Conservation (phyloP, 1,139 yeast genomes). For the Candida tetrigidarum region DNA sequence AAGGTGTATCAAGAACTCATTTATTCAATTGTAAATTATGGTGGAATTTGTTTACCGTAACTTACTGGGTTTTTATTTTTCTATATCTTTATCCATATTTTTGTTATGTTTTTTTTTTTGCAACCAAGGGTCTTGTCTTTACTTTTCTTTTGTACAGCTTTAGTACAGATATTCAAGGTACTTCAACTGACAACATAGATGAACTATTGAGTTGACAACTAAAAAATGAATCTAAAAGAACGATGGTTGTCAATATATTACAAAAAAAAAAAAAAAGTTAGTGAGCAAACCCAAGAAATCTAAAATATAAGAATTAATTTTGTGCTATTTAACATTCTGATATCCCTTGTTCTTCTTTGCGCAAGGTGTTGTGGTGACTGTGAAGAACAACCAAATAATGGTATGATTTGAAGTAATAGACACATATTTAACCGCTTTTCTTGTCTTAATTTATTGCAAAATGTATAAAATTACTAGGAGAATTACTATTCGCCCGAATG, state of each 20-base stretch:
- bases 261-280: neutral
- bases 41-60: neutral
- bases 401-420: neutral
- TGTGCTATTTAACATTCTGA: neutral
- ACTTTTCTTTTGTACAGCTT: neutral
- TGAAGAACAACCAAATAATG: slow-evolving; percentile 1
- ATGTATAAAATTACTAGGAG: too few species aligned
- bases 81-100: neutral
- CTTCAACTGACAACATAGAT: neutral
- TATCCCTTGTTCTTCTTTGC: too few species aligned
- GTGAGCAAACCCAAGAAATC: neutral
- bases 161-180: neutral
- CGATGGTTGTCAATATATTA: slow-evolving; percentile 4
- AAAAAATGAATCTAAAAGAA: neutral
- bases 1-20: too few species aligned
- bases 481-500: too few species aligned
- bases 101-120: neutral
- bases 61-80: neutral
- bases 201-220: slow-evolving; percentile 5
- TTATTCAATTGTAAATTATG: too few species aligned
- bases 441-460: too few species aligned
- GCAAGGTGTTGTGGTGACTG: too few species aligned
- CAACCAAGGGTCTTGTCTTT: neutral
- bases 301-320: neutral
- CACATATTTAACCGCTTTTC: neutral